phyloP scores from a whole-genome alignment of 2,329 filamentous ascomycete genomes.

The Ophioceras dolichostomum region DNA sequence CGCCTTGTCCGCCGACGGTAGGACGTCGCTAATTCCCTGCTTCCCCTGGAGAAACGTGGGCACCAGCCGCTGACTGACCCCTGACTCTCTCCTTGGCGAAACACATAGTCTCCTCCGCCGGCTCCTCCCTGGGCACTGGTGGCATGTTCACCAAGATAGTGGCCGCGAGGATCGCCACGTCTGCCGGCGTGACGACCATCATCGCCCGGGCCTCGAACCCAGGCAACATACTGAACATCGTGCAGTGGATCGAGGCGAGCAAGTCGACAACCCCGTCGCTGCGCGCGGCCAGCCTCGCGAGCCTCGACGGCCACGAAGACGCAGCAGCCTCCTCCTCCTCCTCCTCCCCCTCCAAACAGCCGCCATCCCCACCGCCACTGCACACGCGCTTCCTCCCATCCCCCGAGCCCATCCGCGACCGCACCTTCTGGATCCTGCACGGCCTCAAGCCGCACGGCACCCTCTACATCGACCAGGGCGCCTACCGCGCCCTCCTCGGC shows the following conservation, averaged over 20 bases:
- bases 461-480: slow-evolving; percentile 85
- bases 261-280: slow-evolving; percentile 23
- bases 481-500: slow-evolving; percentile 63
- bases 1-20: slow-evolving; percentile 68
- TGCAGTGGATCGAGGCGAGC: slow-evolving; percentile 62
- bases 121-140: slow-evolving; percentile 81
- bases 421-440: slow-evolving; percentile 95
- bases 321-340: slow-evolving; percentile 25
- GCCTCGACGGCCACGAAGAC: slow-evolving; percentile 19
- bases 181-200: slow-evolving; percentile 88
- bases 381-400: slow-evolving; percentile 92
- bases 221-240: slow-evolving; percentile 80
- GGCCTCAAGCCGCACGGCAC: slow-evolving; percentile 84
- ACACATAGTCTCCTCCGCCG: slow-evolving; percentile 64
- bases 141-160: slow-evolving; percentile 98
- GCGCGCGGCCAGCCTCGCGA: slow-evolving; percentile 11
- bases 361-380: slow-evolving; percentile 67
- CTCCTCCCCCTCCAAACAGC: slow-evolving; percentile 26
- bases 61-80: neutral
- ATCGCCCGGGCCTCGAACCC: slow-evolving; percentile 92
- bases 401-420: slow-evolving; percentile 72
- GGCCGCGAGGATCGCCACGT: slow-evolving; percentile 81
- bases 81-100: neutral
- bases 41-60: no score
- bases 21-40: slow-evolving; percentile 7